Percentiles rank a stretch among this genome's conserved stretches.
phyloP scores from a whole-genome alignment of 257 asterid genomes.

The Craterostigma plantagineum region DNA sequence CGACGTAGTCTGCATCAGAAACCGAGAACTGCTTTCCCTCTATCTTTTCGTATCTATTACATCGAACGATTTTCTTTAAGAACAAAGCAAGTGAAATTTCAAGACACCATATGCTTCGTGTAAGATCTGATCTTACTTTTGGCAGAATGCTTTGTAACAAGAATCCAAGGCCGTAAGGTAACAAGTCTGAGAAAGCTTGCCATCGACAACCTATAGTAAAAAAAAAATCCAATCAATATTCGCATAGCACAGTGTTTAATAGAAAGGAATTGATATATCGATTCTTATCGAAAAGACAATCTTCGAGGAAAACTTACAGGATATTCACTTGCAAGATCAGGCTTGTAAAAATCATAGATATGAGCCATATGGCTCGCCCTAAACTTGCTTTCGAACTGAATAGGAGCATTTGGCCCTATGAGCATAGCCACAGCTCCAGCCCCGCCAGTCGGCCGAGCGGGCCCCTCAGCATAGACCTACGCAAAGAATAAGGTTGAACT shows the following conservation, averaged over 20 bases:
- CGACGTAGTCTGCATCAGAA: conserved; percentile 38
- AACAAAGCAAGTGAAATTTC: not conserved
- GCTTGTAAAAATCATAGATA: conserved; percentile 94
- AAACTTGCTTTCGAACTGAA: conserved; percentile 82
- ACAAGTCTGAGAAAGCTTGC: conserved; percentile 97
- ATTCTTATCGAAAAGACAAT: too few relatives aligned
- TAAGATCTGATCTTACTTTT: conserved; percentile 42
- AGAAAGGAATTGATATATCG: too few relatives aligned
- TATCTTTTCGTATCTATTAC: conserved; percentile 37
- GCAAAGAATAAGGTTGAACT: conserved; percentile 8
- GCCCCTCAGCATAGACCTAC: conserved; percentile 99
- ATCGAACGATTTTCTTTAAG: conserved; percentile 5
- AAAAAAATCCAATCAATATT: conserved; percentile 8
- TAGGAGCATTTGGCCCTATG: conserved; percentile 98
- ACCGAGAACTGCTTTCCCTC: conserved; percentile 55
- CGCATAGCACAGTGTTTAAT: conserved; percentile 3
- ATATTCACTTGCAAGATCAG: conserved; percentile 96
- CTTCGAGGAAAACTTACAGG: conserved; percentile 84
- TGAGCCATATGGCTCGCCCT: conserved; percentile 97
- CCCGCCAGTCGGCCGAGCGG: conserved; percentile 99
- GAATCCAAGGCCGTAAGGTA: conserved; percentile 96
- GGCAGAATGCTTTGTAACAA: conserved; percentile 69
- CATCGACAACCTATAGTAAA: conserved; percentile 97
- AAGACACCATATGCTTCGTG: conserved; percentile 1
- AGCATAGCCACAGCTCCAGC: conserved; percentile 98